Conservation (phyloP, 2,329 filamentous ascomycete species). For the Karstenula rhodostoma region DNA sequence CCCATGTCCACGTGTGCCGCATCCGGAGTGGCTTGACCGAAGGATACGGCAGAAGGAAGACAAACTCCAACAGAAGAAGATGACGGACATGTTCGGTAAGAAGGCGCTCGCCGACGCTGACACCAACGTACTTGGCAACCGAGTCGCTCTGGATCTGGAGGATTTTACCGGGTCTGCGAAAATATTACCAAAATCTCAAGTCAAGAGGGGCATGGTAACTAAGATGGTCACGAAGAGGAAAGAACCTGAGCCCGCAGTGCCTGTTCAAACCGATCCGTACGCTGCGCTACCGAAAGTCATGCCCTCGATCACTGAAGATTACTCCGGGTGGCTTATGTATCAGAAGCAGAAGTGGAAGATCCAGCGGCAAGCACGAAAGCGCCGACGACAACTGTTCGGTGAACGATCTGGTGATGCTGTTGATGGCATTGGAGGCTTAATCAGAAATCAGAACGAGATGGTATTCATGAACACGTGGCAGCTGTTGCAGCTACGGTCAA, state of each 20-base stretch:
- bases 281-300: constrained; percentile 82
- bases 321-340: constrained; percentile 85
- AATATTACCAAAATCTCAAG: constrained; percentile 50
- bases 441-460: constrained; percentile 90
- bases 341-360: constrained; percentile 99
- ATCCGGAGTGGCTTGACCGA: constrained; percentile 96
- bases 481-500: constrained; percentile 83
- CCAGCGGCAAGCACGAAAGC: constrained; percentile 86
- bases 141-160: constrained; percentile 73
- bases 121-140: constrained; percentile 68
- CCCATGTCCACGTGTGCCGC: constrained; percentile 88
- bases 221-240: constrained; percentile 61
- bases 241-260: constrained; percentile 53
- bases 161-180: constrained; percentile 76
- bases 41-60: constrained; percentile 96
- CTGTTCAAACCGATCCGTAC: constrained; percentile 77
- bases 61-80: constrained; percentile 97
- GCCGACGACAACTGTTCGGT: constrained; percentile 90
- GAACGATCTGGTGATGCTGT: constrained; percentile 72
- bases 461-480: constrained; percentile 96
- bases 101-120: constrained; percentile 76
- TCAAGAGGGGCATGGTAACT: constrained; percentile 52
- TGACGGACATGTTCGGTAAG: constrained; percentile 88
- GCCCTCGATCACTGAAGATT: constrained; percentile 86
- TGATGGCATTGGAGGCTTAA: constrained; percentile 73